Percentiles rank a stretch among this genome's conserved stretches.
Evolutionary conservation across 257 asterid genomes (phyloP).

Genomic region (Primulina tabacum): DNA sequence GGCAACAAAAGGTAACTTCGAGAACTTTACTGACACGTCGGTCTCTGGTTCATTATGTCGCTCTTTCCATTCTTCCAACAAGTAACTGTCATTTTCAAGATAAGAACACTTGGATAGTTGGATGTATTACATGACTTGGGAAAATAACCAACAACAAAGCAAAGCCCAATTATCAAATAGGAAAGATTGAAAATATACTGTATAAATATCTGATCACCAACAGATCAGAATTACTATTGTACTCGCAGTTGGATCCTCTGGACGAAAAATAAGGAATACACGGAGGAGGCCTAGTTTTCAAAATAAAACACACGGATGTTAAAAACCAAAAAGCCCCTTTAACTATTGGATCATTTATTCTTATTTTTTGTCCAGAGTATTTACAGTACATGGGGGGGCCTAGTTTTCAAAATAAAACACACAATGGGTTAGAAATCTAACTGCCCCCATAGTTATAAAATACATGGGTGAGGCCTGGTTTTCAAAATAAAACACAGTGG

Average conservation of each 20-base stretch:
- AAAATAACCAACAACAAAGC: slow-evolving; percentile 16
- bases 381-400: too few species aligned
- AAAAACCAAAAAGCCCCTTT: too few species aligned
- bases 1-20: slow-evolving; percentile 42
- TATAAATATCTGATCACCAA: slow-evolving; percentile 15
- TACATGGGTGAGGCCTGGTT: too few species aligned
- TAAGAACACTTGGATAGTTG: slow-evolving; percentile 16
- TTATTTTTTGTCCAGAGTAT: too few species aligned
- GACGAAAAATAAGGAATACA: too few species aligned
- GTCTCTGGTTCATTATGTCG: slow-evolving; percentile 35
- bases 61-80: slow-evolving; percentile 83
- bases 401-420: too few species aligned
- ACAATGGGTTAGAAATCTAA: too few species aligned
- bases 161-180: background rate
- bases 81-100: slow-evolving; percentile 53
- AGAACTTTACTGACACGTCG: slow-evolving; percentile 46
- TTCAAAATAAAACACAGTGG: too few species aligned
- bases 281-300: too few species aligned
- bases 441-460: background rate
- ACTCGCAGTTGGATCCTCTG: too few species aligned
- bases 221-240: background rate
- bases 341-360: too few species aligned
- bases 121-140: slow-evolving; percentile 14
- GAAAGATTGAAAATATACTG: background rate
- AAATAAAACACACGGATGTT: too few species aligned